Percentiles rank a stretch among this genome's conserved stretches.
phyloP scores from a whole-genome alignment of 2,329 filamentous ascomycete species.

The Penicillium crustosum region DNA sequence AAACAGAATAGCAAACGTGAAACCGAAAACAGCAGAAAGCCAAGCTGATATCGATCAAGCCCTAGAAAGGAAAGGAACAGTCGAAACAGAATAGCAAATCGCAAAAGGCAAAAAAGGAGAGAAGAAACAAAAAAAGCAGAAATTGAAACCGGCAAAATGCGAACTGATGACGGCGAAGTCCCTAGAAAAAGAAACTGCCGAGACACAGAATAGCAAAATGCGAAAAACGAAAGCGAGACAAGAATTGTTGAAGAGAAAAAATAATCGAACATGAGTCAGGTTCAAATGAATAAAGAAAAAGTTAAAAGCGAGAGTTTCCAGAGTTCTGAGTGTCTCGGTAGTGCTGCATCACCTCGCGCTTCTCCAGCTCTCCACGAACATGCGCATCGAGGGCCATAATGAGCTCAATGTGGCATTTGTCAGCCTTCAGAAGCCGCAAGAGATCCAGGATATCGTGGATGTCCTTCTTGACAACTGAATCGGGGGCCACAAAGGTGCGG shows the following conservation, averaged over 20 bases:
- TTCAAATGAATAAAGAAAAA: background rate
- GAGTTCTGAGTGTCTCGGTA: background rate
- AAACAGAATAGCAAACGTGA: background rate
- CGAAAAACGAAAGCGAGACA: background rate
- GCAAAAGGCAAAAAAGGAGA: background rate
- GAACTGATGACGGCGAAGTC: background rate
- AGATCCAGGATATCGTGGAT: background rate
- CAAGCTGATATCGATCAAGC: background rate
- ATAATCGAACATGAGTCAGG: background rate
- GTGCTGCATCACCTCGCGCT: background rate
- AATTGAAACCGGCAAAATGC: background rate
- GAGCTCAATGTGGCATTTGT: background rate
- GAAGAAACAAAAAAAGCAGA: background rate
- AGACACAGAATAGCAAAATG: background rate
- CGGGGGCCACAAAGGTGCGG: conserved; percentile 1
- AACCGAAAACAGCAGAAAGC: background rate
- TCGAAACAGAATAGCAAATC: background rate
- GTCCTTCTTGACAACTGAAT: background rate
- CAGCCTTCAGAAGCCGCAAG: background rate
- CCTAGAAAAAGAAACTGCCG: background rate
- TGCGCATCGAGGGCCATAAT: background rate
- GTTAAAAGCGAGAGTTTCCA: background rate
- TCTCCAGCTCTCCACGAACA: background rate
- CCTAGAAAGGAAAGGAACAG: background rate
- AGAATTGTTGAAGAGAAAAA: background rate